Base-by-base conservation (phyloP, 1,139 yeast genomes). In the Barnettozyma hawaiiensis region DNA sequence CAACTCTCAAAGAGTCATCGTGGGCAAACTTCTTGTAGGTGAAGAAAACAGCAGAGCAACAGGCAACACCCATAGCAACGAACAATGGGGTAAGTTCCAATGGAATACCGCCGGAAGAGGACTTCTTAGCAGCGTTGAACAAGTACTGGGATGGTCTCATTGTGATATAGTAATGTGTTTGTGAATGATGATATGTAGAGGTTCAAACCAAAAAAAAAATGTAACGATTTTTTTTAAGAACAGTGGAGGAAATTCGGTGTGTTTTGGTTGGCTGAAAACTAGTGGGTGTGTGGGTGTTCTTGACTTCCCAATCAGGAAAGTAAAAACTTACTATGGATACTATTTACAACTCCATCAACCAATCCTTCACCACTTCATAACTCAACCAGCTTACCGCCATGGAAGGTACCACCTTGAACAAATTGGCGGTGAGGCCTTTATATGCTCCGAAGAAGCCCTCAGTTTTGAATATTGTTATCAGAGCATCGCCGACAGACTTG, bases 351-450 rank as follows among this genome's bases (percentile, higher is more conserved):
- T 23, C 42, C 40, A 50, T 37, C 41, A 65, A 38, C 26, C 54
- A 49, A 31, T 64, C 81, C 55, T 73, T 74, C 20, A 84, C 69
- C 33, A 77, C 62, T 60, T 90, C 97, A 63, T 85, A 90, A 48
- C 85, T 78, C 46, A 85, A 69, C 96, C 96, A 92, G 48, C 90
- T 85, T 18, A 90, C 89, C 3, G 97, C 97, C 92, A 90, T 90
- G 8, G 94, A 81, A 0, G 97, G 97, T 31, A 87, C 85, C 3
- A 90, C 94, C 61, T 90, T 90, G 66, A 87, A 81, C 59, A 90
- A 70, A 59, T 90, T 90, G 2, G 97, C 96, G 3, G 84, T 75
- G 57, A 90, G 72, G 0, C 97, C 97, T 59, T 83, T 85, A 67
- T 87, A 90, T 32, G 92, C 78, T 2, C 97, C 98, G 39, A 63